A percentile compares a stretch with the other conserved stretches of the same genome.
These are phyloP conservation scores for Dictyostelium intermedium DNA, from an alignment of 78 protist species.

Conservation along the genomic window DNA sequence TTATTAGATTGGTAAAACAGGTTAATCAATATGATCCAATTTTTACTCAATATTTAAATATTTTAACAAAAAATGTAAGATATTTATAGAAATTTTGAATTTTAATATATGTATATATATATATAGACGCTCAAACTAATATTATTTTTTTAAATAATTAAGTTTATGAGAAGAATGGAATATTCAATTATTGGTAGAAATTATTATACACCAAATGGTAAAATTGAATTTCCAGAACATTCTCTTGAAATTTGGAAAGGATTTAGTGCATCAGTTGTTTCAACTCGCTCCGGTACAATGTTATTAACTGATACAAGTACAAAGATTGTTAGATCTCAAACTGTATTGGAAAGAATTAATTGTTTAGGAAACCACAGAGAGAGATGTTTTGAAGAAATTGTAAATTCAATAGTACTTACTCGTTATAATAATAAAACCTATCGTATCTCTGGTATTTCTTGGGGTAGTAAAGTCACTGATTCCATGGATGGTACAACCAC, in stretches of 20 bases:
- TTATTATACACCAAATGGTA: background rate
- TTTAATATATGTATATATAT: too few species aligned
- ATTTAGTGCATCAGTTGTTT: background rate
- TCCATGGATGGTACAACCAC: background rate
- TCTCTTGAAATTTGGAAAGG: background rate
- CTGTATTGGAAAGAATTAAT: background rate
- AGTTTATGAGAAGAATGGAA: background rate
- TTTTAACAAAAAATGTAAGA: too few species aligned
- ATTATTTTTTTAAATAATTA: too few species aligned
- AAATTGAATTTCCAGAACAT: background rate
- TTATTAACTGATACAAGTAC: background rate
- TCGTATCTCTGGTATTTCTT: background rate
- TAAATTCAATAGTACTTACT: background rate
- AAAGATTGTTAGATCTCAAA: background rate
- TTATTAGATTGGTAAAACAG: background rate
- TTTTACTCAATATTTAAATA: background rate
- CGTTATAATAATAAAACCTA: background rate
- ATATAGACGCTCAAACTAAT: too few species aligned
- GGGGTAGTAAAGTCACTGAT: background rate
- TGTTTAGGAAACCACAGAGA: background rate
- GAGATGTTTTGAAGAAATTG: background rate
- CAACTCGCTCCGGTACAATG: background rate
- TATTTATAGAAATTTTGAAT: too few species aligned
- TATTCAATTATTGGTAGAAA: conserved; percentile 3
- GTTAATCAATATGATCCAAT: too few species aligned